Conservation (phyloP, 768 basidiomycete species). For the Amanita pseudoporphyria region DNA sequence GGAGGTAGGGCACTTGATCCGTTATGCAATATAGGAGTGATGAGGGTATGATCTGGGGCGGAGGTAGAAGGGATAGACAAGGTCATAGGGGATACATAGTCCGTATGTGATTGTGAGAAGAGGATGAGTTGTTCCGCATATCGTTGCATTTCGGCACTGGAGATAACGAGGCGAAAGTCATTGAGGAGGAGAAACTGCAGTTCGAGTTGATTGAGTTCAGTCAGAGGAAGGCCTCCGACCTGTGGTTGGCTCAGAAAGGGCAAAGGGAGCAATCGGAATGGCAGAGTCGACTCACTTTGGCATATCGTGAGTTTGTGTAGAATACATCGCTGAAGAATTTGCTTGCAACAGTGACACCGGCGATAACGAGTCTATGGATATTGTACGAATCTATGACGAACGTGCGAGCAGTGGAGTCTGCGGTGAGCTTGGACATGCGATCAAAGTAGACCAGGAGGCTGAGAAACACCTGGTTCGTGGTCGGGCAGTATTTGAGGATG, state of each 20-base stretch:
- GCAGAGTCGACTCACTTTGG: constrained; percentile 57
- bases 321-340: constrained; percentile 99
- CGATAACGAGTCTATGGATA: constrained; percentile 93
- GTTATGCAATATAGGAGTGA: constrained; percentile 1
- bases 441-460: constrained; percentile 95
- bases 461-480: constrained; percentile 96
- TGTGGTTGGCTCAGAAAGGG: constrained; percentile 19
- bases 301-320: constrained; percentile 97
- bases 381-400: constrained; percentile 98
- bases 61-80: constrained; percentile 15
- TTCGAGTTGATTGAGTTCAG: constrained; percentile 93
- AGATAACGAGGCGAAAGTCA: constrained; percentile 86
- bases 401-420: constrained; percentile 36
- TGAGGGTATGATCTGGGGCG: constrained; percentile 10
- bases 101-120: constrained; percentile 38
- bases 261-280: background rate
- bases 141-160: constrained; percentile 84
- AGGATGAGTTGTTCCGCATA: constrained; percentile 87
- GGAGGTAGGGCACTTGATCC: background rate
- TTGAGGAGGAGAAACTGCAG: constrained; percentile 95
- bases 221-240: constrained; percentile 92
- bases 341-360: constrained; percentile 97
- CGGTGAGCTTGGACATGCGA: constrained; percentile 71
- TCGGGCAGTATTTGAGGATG: constrained; percentile 97
- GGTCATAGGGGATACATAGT: constrained; percentile 7